These are phyloP conservation scores for Ophiostoma himal-ulmi DNA, from an alignment of 2,329 filamentous ascomycete genomes.

Conservation along the genomic window DNA sequence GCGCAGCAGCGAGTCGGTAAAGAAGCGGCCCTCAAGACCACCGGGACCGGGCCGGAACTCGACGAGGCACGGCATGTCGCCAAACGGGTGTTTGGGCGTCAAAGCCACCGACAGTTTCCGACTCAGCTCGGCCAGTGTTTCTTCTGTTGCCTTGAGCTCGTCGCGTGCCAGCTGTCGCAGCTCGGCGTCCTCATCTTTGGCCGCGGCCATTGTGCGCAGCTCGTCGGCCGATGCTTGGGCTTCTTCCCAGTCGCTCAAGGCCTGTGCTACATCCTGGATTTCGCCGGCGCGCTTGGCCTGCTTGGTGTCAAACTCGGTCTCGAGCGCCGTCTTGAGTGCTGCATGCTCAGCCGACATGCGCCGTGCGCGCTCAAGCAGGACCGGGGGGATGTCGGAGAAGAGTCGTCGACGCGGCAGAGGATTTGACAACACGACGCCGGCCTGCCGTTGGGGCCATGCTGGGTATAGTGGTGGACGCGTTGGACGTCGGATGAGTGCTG, in stretches of 20 bases:
- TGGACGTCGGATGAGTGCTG: conserved; percentile 31
- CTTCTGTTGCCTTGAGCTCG: conserved; percentile 64
- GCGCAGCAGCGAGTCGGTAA: conserved; percentile 76
- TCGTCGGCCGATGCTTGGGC: conserved; percentile 50
- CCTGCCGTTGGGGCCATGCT: conserved; percentile 18
- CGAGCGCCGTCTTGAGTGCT: conserved; percentile 46
- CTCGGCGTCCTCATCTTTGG: conserved; percentile 58
- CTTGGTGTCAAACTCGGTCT: conserved; percentile 50
- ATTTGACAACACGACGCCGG: conserved; percentile 35
- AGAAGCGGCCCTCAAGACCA: conserved; percentile 84
- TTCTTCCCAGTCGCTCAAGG: conserved; percentile 54
- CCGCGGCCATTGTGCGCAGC: conserved; percentile 46
- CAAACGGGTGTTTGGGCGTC: conserved; percentile 84
- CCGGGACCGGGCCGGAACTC: conserved; percentile 91
- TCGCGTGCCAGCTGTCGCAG: conserved; percentile 73
- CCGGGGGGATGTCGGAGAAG: conserved; percentile 41
- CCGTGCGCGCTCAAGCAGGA: conserved; percentile 55
- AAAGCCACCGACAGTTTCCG: conserved; percentile 67
- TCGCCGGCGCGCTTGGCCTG: conserved; percentile 57
- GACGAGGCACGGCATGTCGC: conserved; percentile 79
- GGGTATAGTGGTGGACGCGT: conserved; percentile 35
- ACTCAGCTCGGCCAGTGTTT: conserved; percentile 57
- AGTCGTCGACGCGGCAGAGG: conserved; percentile 26
- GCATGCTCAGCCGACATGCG: conserved; percentile 54
- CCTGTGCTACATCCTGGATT: conserved; percentile 51